A percentile compares a stretch with the other conserved stretches of the same genome.
These are phyloP conservation scores for Apiosordaria backusii DNA, from an alignment of 495 filamentous ascomycete genomes.

Conservation along the genomic window DNA sequence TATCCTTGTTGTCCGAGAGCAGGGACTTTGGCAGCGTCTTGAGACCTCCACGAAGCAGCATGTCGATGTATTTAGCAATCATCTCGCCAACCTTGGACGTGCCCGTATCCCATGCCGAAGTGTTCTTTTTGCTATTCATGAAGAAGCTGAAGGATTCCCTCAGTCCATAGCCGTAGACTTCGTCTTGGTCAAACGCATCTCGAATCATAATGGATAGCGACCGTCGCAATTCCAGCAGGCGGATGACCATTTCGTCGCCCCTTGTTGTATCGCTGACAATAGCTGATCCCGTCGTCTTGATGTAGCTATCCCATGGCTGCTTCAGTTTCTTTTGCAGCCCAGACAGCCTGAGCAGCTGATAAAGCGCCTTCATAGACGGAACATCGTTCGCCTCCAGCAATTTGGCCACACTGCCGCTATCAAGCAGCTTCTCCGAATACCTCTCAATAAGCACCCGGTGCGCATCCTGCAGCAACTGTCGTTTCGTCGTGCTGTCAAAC, in stretches of 20 bases:
- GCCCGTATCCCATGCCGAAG: conserved; percentile 66
- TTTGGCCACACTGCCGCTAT: conserved; percentile 58
- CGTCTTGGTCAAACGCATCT: conserved; percentile 69
- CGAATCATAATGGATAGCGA: conserved; percentile 70
- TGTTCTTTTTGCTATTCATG: conserved; percentile 79
- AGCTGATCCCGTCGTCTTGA: conserved; percentile 64
- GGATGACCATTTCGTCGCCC: conserved; percentile 80
- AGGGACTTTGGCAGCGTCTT: conserved; percentile 68
- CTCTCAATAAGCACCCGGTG: conserved; percentile 62
- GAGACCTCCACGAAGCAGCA: conserved; percentile 78
- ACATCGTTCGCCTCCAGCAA: conserved; percentile 65
- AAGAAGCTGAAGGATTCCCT: conserved; percentile 82
- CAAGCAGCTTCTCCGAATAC: conserved; percentile 59
- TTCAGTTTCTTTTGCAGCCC: conserved; percentile 62
- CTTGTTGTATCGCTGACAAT: conserved; percentile 79
- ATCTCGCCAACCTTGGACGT: conserved; percentile 96
- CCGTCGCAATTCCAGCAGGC: conserved; percentile 77
- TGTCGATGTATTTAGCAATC: conserved; percentile 96
- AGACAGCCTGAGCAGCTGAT: conserved; percentile 64
- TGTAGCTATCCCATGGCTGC: conserved; percentile 71
- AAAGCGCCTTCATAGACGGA: conserved; percentile 68
- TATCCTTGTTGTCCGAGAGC: conserved; percentile 47
- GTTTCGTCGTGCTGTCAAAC: conserved; percentile 76
- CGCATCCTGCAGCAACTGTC: conserved; percentile 65
- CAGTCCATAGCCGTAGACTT: conserved; percentile 68